These are phyloP conservation scores for Fraxinus sp. DNA, from an alignment of 305 asterid species.

Conservation along the genomic window DNA sequence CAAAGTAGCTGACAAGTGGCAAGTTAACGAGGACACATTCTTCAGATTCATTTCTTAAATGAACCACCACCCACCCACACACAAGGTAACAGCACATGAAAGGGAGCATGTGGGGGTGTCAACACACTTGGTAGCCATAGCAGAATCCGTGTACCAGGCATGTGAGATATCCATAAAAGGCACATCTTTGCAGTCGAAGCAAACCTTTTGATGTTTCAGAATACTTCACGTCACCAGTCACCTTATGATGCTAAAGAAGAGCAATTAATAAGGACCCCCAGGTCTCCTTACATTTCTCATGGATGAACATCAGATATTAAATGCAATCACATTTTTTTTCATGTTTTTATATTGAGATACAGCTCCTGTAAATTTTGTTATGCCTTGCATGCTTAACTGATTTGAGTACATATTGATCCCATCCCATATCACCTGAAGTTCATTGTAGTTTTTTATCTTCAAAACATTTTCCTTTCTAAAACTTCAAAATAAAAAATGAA, in stretches of 20 bases:
- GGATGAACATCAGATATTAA: not conserved
- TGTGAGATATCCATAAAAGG: not conserved
- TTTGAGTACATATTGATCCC: not conserved
- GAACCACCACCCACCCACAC: not conserved
- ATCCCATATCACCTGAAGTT: not conserved
- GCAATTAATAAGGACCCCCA: not conserved
- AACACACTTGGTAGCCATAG: not conserved
- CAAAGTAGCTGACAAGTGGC: constrained; percentile 12
- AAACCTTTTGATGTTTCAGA: not conserved
- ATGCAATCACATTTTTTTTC: not conserved
- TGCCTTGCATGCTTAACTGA: not conserved
- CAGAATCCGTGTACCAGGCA: not conserved
- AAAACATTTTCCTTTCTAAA: not conserved
- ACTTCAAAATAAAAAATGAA: not conserved
- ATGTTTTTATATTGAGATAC: not conserved
- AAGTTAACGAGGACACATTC: not conserved
- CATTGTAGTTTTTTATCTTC: not conserved
- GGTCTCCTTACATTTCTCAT: not conserved
- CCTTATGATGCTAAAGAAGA: constrained; percentile 2
- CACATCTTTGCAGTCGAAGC: not conserved
- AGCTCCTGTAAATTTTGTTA: not conserved
- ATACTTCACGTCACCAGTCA: constrained; percentile 4
- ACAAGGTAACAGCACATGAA: not conserved
- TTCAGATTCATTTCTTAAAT: constrained; percentile 2
- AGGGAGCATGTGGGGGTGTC: not conserved